A percentile compares a stretch with the other conserved stretches of the same genome.
Evolutionary conservation across 805 yeast species (phyloP).

Genomic region (Kazachstania taianensis): DNA sequence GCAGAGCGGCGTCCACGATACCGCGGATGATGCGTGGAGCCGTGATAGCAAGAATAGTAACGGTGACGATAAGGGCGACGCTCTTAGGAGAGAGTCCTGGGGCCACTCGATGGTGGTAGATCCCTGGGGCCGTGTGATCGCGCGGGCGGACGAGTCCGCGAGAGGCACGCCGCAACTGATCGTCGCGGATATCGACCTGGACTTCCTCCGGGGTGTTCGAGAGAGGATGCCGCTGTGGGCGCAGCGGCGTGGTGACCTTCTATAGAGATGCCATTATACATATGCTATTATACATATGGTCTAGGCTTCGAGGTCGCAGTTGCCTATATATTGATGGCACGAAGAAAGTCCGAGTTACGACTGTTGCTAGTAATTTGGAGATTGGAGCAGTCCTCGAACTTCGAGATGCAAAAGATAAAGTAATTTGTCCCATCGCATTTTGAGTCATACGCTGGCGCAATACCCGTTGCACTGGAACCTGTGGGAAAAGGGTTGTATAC

Average conservation of each 20-base stretch:
- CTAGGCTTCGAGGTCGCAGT: too few species aligned
- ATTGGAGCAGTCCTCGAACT: slow-evolving; percentile 14
- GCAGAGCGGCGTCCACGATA: slow-evolving; percentile 69
- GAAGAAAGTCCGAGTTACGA: slow-evolving; percentile 6
- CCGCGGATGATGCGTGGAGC: slow-evolving; percentile 29
- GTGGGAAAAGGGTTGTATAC: slow-evolving; percentile 12
- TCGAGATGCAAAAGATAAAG: slow-evolving; percentile 3
- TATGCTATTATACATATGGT: too few species aligned
- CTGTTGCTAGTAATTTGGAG: slow-evolving; percentile 10
- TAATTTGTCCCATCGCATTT: slow-evolving; percentile 9
- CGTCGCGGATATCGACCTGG: slow-evolving; percentile 58
- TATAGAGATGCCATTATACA: too few species aligned
- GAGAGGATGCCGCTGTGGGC: slow-evolving; percentile 65
- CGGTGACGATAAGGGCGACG: not conserved
- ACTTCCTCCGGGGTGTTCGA: slow-evolving; percentile 41
- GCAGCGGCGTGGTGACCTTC: slow-evolving; percentile 51
- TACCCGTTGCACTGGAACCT: slow-evolving; percentile 18
- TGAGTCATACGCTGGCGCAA: slow-evolving; percentile 16
- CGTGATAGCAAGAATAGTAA: slow-evolving; percentile 6
- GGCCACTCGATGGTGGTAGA: slow-evolving; percentile 84
- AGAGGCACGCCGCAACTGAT: slow-evolving; percentile 38
- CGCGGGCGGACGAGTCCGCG: slow-evolving; percentile 38
- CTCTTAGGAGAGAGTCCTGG: slow-evolving; percentile 69
- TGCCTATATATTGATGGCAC: not conserved
- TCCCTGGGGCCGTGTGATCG: slow-evolving; percentile 80